Conservation (phyloP, 257 asterid genomes). For the Prunella vulgaris region DNA sequence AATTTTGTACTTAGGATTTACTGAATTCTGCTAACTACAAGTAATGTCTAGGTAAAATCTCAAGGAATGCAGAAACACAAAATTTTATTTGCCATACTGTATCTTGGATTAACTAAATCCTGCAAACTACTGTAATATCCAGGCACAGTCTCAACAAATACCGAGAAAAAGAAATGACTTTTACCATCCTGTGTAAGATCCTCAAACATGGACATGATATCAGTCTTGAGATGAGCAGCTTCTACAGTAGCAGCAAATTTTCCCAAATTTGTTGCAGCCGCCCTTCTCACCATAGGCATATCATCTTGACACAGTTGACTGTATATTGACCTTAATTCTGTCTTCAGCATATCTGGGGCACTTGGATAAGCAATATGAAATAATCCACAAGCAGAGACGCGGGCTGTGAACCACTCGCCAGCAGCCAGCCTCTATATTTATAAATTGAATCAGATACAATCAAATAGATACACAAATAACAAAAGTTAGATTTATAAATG, state of each 20-base stretch:
- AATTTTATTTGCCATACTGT: constrained; percentile 48
- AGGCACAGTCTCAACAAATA: not conserved
- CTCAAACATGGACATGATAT: constrained; percentile 61
- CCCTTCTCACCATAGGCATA: constrained; percentile 62
- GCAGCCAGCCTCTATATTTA: constrained; percentile 73
- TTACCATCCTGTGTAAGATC: constrained; percentile 76
- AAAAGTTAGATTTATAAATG: not conserved
- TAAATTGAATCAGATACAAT: constrained; percentile 7
- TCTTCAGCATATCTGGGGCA: constrained; percentile 74
- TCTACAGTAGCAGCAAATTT: constrained; percentile 48
- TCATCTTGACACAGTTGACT: constrained; percentile 90
- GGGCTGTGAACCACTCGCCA: constrained; percentile 96
- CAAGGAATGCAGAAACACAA: constrained; percentile 32
- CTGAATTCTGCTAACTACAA: not conserved
- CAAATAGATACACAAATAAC: not conserved
- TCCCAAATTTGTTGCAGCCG: constrained; percentile 44
- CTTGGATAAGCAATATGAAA: constrained; percentile 83
- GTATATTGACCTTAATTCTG: constrained; percentile 70
- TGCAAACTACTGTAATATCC: not conserved
- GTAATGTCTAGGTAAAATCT: not conserved
- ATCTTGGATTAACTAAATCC: not conserved
- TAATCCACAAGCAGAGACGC: constrained; percentile 88
- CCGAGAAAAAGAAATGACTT: constrained; percentile 31
- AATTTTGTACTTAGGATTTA: not conserved
- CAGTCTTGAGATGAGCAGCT: constrained; percentile 46